A percentile compares a stretch with the other conserved stretches of the same genome.
Conservation (phyloP, 2,329 filamentous ascomycete genomes). For the Monilinia vaccinii-corymbosi region DNA sequence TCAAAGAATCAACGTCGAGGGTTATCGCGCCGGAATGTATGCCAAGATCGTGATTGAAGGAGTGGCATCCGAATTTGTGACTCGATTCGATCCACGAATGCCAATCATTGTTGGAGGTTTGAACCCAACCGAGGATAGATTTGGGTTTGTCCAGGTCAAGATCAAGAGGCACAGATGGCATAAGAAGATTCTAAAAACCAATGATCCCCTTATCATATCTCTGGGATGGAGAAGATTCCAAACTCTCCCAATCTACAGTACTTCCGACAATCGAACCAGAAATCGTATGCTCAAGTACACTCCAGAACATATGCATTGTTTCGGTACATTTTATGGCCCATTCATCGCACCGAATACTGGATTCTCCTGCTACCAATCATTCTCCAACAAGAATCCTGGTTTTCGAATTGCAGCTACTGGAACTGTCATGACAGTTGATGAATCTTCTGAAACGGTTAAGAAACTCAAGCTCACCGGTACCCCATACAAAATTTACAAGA, state of each 20-base stretch:
- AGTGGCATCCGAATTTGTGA: slow-evolving; percentile 84
- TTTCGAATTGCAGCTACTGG: slow-evolving; percentile 94
- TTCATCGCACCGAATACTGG: slow-evolving; percentile 92
- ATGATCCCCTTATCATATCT: slow-evolving; percentile 94
- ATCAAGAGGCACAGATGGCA: slow-evolving; percentile 99
- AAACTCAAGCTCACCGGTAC: slow-evolving; percentile 93
- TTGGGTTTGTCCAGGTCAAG: slow-evolving; percentile 88
- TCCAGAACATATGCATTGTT: slow-evolving; percentile 98
- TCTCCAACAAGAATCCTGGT: slow-evolving; percentile 74
- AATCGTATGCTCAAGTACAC: slow-evolving; percentile 99
- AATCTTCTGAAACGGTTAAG: slow-evolving; percentile 96
- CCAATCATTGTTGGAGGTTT: slow-evolving; percentile 89
- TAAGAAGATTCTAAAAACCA: slow-evolving; percentile 97
- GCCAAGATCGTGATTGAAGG: slow-evolving; percentile 82
- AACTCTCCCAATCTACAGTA: slow-evolving; percentile 84
- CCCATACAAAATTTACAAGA: slow-evolving; percentile 98
- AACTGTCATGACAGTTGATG: slow-evolving; percentile 87
- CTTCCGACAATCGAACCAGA: slow-evolving; percentile 82
- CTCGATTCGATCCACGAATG: slow-evolving; percentile 69
- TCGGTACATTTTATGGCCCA: slow-evolving; percentile 89
- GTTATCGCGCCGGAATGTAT: slow-evolving; percentile 86
- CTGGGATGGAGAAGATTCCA: slow-evolving; percentile 96
- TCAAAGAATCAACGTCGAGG: slow-evolving; percentile 77
- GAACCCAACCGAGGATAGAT: slow-evolving; percentile 85
- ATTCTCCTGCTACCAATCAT: slow-evolving; percentile 86